Evolutionary conservation across 768 basidiomycete genomes (phyloP).

Genomic region (Rhodotorula taiwanensis): DNA sequence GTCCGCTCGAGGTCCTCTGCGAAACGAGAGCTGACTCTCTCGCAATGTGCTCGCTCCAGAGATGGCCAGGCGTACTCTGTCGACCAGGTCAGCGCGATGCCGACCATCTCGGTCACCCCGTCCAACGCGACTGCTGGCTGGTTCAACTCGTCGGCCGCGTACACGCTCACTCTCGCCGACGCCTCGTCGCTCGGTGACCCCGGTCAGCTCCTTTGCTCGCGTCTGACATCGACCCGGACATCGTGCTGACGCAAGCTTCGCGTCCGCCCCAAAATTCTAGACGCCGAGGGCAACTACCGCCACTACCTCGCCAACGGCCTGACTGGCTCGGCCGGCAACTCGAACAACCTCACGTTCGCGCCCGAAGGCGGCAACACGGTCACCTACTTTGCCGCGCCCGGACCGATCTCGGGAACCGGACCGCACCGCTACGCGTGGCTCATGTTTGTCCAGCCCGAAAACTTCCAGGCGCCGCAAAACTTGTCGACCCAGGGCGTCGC

Average conservation of each 20-base stretch:
- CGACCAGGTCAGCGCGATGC: constrained; percentile 13
- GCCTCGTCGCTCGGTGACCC: constrained; percentile 31
- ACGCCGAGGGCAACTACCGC: constrained; percentile 10
- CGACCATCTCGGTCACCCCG: constrained; percentile 24
- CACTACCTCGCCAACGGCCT: constrained; percentile 35
- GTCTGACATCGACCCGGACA: too few species aligned
- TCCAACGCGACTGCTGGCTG: not conserved
- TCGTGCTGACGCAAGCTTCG: too few species aligned
- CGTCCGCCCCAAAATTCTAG: too few species aligned
- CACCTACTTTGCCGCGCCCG: constrained; percentile 29
- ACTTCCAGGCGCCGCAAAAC: constrained; percentile 35
- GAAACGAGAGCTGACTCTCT: too few species aligned
- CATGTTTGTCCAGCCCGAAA: constrained; percentile 31
- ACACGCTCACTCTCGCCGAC: constrained; percentile 34
- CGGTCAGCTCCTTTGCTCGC: not conserved
- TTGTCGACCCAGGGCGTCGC: constrained; percentile 22
- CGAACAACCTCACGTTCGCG: constrained; percentile 16
- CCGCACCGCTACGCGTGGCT: constrained; percentile 38
- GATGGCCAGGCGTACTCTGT: constrained; percentile 25
- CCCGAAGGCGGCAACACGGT: constrained; percentile 15
- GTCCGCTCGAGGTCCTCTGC: too few species aligned
- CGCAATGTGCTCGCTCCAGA: not conserved
- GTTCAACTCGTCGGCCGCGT: constrained; percentile 19
- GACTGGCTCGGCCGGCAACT: constrained; percentile 9
- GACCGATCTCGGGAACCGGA: constrained; percentile 20